phyloP scores from a whole-genome alignment of 179 eudicot genomes.

The Carnegiea gigantea region DNA sequence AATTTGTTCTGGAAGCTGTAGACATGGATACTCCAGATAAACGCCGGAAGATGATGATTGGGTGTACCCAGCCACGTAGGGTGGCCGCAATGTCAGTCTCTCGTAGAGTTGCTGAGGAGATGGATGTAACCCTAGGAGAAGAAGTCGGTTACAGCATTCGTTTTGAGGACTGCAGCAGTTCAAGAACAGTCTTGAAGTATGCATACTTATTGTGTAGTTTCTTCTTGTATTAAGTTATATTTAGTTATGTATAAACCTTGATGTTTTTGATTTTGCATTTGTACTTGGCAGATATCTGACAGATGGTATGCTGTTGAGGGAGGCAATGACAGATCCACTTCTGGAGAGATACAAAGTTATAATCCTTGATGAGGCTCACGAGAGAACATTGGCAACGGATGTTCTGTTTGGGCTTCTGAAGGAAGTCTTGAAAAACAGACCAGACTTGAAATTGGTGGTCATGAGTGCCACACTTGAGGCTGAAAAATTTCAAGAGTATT shows the following conservation, averaged over 20 bases:
- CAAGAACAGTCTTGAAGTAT: constrained; percentile 88
- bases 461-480: constrained; percentile 99
- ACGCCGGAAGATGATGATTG: constrained; percentile 71
- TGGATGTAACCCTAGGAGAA: constrained; percentile 95
- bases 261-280: not conserved
- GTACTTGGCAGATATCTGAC: constrained; percentile 66
- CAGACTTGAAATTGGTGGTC: constrained; percentile 88
- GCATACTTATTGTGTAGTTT: not conserved
- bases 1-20: constrained; percentile 87
- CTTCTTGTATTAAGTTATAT: too few species aligned
- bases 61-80: constrained; percentile 95
- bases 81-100: constrained; percentile 99
- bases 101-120: constrained; percentile 95
- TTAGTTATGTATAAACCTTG: not conserved
- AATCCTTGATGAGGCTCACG: constrained; percentile 97
- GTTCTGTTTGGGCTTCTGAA: constrained; percentile 92
- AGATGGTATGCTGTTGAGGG: constrained; percentile 98
- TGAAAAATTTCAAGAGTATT: constrained; percentile 94
- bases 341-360: constrained; percentile 90
- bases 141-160: constrained; percentile 99
- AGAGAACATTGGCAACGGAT: constrained; percentile 96
- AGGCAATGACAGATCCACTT: constrained; percentile 97
- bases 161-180: constrained; percentile 90
- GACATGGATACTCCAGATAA: constrained; percentile 64
- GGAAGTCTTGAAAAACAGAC: constrained; percentile 85